These are phyloP conservation scores for Candida ipomoeae DNA, from an alignment of 805 yeast species.

Conservation along the genomic window DNA sequence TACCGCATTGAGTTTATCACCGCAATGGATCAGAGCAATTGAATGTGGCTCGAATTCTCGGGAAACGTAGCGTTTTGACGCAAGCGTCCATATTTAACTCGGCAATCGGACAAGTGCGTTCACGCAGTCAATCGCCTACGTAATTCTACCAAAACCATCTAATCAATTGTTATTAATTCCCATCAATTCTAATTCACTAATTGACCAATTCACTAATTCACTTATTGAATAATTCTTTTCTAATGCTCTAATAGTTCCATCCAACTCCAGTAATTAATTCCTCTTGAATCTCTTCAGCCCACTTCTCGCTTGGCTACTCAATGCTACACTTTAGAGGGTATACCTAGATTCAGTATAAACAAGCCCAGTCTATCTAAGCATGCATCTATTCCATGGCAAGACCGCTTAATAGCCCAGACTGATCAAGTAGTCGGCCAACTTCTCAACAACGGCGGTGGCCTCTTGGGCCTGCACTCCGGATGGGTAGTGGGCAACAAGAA, in stretches of 20 bases:
- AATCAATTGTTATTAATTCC: too few species aligned
- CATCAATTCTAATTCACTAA: too few species aligned
- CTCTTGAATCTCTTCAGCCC: background rate
- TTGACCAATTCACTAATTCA: too few species aligned
- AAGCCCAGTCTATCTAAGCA: background rate
- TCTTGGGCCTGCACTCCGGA: conserved; percentile 89
- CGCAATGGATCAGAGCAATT: background rate
- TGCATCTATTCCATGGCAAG: background rate
- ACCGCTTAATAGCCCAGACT: conserved; percentile 67
- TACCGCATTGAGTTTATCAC: background rate
- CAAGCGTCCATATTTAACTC: background rate
- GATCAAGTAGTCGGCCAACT: conserved; percentile 91
- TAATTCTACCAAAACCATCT: too few species aligned
- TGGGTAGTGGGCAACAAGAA: conserved; percentile 91
- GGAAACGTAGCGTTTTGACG: background rate
- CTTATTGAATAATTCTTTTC: too few species aligned
- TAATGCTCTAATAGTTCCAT: too few species aligned
- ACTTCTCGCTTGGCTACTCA: background rate
- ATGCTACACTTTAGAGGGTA: background rate
- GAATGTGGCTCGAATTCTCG: background rate
- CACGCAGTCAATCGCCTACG: background rate
- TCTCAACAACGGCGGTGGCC: conserved; percentile 92
- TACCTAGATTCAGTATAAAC: conserved; percentile 1
- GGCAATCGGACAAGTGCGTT: background rate
- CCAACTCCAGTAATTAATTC: too few species aligned